These are phyloP conservation scores for Adansonia grandidieri DNA, from an alignment of 441 rosid species.

Conservation along the genomic window DNA sequence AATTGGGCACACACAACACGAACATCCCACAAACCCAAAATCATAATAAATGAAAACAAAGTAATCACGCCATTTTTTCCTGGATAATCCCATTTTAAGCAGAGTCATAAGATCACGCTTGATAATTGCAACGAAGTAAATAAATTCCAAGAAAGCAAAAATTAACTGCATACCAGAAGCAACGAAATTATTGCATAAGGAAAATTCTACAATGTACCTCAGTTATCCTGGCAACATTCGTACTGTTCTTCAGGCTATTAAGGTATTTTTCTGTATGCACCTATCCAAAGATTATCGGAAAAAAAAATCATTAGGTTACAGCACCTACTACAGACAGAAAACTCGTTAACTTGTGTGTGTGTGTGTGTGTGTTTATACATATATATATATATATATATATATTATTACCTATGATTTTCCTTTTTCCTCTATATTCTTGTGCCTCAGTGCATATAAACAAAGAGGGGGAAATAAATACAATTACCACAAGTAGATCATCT, in stretches of 20 bases:
- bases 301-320: slow-evolving; percentile 6
- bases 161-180: neutral
- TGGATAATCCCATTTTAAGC: slow-evolving; percentile 2
- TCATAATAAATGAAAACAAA: slow-evolving; percentile 12
- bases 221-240: slow-evolving; percentile 71
- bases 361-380: too few relatives aligned
- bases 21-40: slow-evolving; percentile 2
- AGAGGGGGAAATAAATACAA: neutral
- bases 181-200: neutral
- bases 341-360: neutral
- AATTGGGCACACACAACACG: slow-evolving; percentile 7
- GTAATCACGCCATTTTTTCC: neutral
- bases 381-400: slow-evolving; percentile 36
- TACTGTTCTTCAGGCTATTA: slow-evolving; percentile 73
- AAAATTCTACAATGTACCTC: slow-evolving; percentile 56
- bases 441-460: neutral
- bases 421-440: neutral
- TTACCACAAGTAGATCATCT: slow-evolving; percentile 91
- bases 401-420: neutral
- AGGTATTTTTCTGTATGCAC: slow-evolving; percentile 81
- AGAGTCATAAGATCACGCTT: neutral
- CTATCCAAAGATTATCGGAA: slow-evolving; percentile 40
- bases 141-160: neutral
- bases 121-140: neutral
- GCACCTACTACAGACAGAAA: neutral